These are phyloP conservation scores for Camillea tinctor DNA, from an alignment of 2,329 filamentous ascomycete species.

Conservation along the genomic window DNA sequence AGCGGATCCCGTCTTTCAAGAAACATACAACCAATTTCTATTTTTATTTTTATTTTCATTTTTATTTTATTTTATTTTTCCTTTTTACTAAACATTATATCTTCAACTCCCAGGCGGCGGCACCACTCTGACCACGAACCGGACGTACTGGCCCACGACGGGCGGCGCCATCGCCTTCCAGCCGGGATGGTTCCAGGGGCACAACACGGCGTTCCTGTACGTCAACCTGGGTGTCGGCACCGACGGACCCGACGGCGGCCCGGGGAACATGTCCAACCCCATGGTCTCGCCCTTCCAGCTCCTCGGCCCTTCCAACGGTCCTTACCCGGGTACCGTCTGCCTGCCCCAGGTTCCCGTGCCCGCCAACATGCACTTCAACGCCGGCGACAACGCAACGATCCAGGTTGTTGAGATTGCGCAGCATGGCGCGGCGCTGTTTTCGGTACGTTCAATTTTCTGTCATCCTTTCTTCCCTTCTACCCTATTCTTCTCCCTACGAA, in stretches of 20 bases:
- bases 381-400: slow-evolving; percentile 81
- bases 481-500: neutral
- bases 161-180: slow-evolving; percentile 90
- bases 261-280: slow-evolving; percentile 80
- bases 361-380: slow-evolving; percentile 63
- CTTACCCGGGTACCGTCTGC: slow-evolving; percentile 88
- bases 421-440: slow-evolving; percentile 71
- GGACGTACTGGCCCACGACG: slow-evolving; percentile 85
- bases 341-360: slow-evolving; percentile 87
- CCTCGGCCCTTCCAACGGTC: slow-evolving; percentile 73
- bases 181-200: slow-evolving; percentile 94
- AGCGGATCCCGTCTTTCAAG: too few relatives aligned
- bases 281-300: slow-evolving; percentile 83
- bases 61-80: neutral
- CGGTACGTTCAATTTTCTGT: slow-evolving; percentile 52
- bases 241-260: slow-evolving; percentile 60
- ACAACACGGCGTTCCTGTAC: slow-evolving; percentile 78
- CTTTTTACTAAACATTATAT: neutral
- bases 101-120: slow-evolving; percentile 68
- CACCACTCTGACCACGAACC: slow-evolving; percentile 71
- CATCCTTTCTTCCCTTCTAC: too few relatives aligned
- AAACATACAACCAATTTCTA: too few relatives aligned
- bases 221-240: slow-evolving; percentile 87
- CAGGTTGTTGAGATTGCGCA: slow-evolving; percentile 70
- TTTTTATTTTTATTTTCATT: too few relatives aligned